A percentile compares a stretch with the other conserved stretches of the same genome.
phyloP scores from a whole-genome alignment of 1,284 basidiomycete species.

The Nidula niveotomentosa region DNA sequence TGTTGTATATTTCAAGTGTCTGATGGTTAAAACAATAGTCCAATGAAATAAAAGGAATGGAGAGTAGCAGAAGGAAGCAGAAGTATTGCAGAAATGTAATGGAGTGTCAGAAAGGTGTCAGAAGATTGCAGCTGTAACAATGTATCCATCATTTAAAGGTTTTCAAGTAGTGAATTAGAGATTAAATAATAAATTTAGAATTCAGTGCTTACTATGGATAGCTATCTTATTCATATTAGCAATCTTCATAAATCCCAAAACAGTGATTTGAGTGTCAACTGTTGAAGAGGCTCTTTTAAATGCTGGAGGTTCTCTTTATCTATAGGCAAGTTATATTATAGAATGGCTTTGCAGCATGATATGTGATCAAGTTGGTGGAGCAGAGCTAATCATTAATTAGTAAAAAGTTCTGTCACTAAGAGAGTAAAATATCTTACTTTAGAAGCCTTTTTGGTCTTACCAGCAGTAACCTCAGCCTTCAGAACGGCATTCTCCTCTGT shows the following conservation, averaged over 20 bases:
- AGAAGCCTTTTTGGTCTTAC: neutral
- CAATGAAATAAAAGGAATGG: no score
- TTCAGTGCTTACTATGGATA: neutral
- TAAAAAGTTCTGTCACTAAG: neutral
- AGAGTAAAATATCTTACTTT: neutral
- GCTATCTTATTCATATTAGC: neutral
- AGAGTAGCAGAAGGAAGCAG: no score
- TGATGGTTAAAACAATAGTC: no score
- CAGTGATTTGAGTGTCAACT: neutral
- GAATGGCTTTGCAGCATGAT: constrained; percentile 10
- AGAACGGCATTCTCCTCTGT: no score
- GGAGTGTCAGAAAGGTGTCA: no score
- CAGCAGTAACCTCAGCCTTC: no score
- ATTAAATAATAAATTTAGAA: neutral
- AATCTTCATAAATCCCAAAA: neutral
- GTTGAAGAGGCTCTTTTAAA: constrained; percentile 8
- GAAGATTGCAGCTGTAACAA: neutral
- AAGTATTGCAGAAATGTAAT: no score
- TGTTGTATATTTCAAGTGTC: no score
- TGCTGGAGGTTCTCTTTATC: no score
- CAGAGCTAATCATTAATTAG: neutral
- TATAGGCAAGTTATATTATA: constrained; percentile 3
- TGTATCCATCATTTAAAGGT: constrained; percentile 1
- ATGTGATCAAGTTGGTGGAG: neutral
- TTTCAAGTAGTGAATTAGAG: neutral